Evolutionary conservation across 768 basidiomycete species (phyloP).

Genomic region (Phaeotremella skinneri): DNA sequence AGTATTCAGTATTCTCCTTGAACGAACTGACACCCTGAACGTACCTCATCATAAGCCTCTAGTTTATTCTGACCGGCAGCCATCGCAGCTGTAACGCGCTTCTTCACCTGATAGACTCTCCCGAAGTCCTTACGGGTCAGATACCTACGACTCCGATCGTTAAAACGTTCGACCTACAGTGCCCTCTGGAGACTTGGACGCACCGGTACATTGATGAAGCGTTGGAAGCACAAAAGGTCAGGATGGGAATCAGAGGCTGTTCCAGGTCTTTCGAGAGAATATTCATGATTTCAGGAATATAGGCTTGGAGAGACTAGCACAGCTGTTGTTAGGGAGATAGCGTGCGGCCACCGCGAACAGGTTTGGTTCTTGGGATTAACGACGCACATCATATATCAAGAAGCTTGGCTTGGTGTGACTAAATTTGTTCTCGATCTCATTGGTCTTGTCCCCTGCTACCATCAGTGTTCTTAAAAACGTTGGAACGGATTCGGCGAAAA

Average conservation of each 20-base stretch:
- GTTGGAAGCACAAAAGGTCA: slow-evolving; percentile 19
- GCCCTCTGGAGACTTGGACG: not conserved
- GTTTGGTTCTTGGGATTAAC: not conserved
- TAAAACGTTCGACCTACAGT: not conserved
- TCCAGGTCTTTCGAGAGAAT: not conserved
- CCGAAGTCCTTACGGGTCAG: slow-evolving; percentile 16
- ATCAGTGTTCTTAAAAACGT: slow-evolving; percentile 10
- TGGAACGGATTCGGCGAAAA: slow-evolving; percentile 20
- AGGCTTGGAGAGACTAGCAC: slow-evolving; percentile 21
- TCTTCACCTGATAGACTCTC: not conserved
- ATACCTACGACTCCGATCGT: slow-evolving; percentile 6
- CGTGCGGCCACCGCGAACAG: not conserved
- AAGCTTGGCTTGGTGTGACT: slow-evolving; percentile 12
- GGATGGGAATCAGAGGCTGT: slow-evolving; percentile 6
- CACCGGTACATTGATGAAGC: slow-evolving; percentile 22
- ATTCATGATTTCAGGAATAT: slow-evolving; percentile 17
- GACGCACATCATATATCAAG: slow-evolving; percentile 31
- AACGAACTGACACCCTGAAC: slow-evolving; percentile 3
- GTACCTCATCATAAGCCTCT: slow-evolving; percentile 15
- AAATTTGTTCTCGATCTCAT: slow-evolving; percentile 17
- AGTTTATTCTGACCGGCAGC: slow-evolving; percentile 10
- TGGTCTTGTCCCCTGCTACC: slow-evolving; percentile 3
- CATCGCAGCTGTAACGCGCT: slow-evolving; percentile 9
- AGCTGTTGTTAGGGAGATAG: not conserved
- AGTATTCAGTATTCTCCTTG: not conserved